phyloP scores from a whole-genome alignment of 2,329 filamentous ascomycete genomes.

The Ascochyta viciae-villosae region DNA sequence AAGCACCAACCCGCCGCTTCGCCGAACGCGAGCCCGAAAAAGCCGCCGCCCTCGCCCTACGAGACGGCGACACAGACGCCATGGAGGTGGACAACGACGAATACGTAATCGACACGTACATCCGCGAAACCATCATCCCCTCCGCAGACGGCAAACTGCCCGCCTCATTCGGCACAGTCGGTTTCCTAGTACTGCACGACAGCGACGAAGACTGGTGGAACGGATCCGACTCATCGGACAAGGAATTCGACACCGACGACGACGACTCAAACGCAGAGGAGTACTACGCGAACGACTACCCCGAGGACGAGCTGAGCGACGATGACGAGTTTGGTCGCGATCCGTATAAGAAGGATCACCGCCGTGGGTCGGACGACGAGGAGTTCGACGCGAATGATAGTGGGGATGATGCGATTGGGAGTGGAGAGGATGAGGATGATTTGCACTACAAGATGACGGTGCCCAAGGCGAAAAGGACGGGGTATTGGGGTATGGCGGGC shows the following conservation, averaged over 20 bases:
- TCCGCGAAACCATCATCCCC: constrained; percentile 55
- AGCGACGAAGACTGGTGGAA: constrained; percentile 65
- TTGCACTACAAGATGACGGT: constrained; percentile 40
- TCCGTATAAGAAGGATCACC: constrained; percentile 51
- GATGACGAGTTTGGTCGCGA: constrained; percentile 68
- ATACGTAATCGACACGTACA: constrained; percentile 69
- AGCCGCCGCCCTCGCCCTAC: constrained; percentile 26
- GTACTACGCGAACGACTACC: constrained; percentile 80
- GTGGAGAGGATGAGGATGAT: constrained; percentile 41
- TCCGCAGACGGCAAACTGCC: constrained; percentile 43
- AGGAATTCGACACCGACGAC: constrained; percentile 65
- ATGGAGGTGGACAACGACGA: constrained; percentile 55
- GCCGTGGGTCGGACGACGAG: constrained; percentile 51
- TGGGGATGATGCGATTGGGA: constrained; percentile 27
- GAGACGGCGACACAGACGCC: constrained; percentile 26
- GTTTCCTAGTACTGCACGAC: constrained; percentile 58
- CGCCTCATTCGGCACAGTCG: constrained; percentile 40
- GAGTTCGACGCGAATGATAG: constrained; percentile 36
- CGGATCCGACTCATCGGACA: constrained; percentile 60
- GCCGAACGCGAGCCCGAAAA: constrained; percentile 44
- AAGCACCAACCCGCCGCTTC: constrained; percentile 41
- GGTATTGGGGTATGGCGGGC: constrained; percentile 37
- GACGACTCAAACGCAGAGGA: constrained; percentile 75
- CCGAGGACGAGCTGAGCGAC: constrained; percentile 77
- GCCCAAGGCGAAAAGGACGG: constrained; percentile 28